Evolutionary conservation across 1,139 yeast species (phyloP), one percentile per base, ranked within the genome.

Genomic region (Sugiyamaella pinicola): DNA sequence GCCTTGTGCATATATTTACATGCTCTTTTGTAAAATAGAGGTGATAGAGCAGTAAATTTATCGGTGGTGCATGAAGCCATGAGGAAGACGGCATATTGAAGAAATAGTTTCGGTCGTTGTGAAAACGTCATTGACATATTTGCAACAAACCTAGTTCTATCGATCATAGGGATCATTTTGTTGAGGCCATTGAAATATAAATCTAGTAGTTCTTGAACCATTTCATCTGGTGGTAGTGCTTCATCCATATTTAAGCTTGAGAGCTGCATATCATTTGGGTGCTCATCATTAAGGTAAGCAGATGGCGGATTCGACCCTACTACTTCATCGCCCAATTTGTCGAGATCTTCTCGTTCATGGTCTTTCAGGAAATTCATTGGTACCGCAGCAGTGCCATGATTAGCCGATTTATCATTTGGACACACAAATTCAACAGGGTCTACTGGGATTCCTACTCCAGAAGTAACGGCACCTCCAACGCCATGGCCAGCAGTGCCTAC

Each of bases 71-170:
- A 49, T 0, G 72, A 66, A 1, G 67, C 67, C 10, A 53, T 49
- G 22, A 67, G 55, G 57, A 67, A 55, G 3, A 68, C 52, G 3
- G 69, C 64, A 49, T 68, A 68, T 35, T 66, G 64, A 22, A 68
- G 58, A 47, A 59, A 64, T 4, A 68, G 60, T 28, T 59, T 55
- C 7, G 69, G 67, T 29, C 58, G 61, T 19, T 54, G 56, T 10
- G 48, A 47, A 26, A 52, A 55, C 3, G 54, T 46, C 18, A 57
- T 53, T 18, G 42, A 21, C 45, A 54, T 35, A 31, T 55, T 38
- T 10, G 57, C 19, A 28, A 56, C 34, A 41, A 55, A 66, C 37
- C 67, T 55, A 15, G 46, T 41, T 31, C 53, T 53, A 50, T 65
- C 61, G 12, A 67, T 53, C 40, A 66, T 56, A 8, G 62, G 62